Percentiles rank a stretch among this genome's conserved stretches.
Evolutionary conservation across 2,329 filamentous ascomycete genomes (phyloP).

Genomic region (Periconia sp.): DNA sequence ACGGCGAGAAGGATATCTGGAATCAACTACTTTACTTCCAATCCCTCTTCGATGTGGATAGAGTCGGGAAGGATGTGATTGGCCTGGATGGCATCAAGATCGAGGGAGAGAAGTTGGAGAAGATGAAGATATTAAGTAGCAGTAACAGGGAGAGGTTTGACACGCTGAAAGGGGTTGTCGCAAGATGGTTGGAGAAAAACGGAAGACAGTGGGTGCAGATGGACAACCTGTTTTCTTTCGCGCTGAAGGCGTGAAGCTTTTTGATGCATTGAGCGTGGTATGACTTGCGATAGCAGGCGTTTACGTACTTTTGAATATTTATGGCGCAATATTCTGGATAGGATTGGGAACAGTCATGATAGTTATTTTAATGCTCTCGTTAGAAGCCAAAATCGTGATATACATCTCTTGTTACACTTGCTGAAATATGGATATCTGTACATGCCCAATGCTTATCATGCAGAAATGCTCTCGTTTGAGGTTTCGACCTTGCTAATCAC

Average conservation of each 20-base stretch:
- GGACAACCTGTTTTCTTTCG: conserved; percentile 80
- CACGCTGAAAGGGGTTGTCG: conserved; percentile 77
- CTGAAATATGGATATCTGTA: too few relatives aligned
- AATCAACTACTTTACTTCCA: conserved; percentile 93
- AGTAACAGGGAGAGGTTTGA: conserved; percentile 82
- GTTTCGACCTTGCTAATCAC: too few relatives aligned
- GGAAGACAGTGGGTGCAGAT: conserved; percentile 93
- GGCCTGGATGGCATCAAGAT: conserved; percentile 57
- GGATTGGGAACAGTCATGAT: too few relatives aligned
- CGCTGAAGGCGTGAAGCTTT: conserved; percentile 37
- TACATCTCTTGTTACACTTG: too few relatives aligned
- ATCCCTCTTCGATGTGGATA: conserved; percentile 87
- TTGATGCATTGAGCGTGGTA: background rate
- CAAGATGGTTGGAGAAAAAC: conserved; percentile 86
- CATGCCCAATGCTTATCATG: too few relatives aligned
- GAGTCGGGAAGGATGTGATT: conserved; percentile 62
- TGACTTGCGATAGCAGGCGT: background rate
- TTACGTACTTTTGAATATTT: too few relatives aligned
- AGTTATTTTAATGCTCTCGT: too few relatives aligned
- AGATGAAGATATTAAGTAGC: conserved; percentile 71
- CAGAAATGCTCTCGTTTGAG: too few relatives aligned
- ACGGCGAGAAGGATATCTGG: conserved; percentile 87
- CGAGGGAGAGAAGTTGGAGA: conserved; percentile 63
- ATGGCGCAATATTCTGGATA: too few relatives aligned
- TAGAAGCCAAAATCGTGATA: too few relatives aligned